Conservation (phyloP, 768 basidiomycete genomes). For the Mycena filopes region DNA sequence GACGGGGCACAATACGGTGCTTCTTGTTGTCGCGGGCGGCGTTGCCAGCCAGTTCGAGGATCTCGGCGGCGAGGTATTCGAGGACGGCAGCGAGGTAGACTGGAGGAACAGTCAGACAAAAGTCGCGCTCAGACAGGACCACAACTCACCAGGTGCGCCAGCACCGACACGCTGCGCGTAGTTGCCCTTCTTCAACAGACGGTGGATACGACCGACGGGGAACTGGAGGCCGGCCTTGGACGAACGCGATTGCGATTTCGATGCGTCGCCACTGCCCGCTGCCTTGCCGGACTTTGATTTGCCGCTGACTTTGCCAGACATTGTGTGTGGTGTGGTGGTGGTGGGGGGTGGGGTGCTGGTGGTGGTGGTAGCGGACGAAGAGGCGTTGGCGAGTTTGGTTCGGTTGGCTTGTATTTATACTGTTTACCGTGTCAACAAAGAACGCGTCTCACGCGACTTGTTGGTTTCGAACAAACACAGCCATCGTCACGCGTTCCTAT, state of each 20-base stretch:
- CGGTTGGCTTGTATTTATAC: conserved; percentile 40
- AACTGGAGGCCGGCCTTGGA: conserved; percentile 76
- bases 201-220: conserved; percentile 87
- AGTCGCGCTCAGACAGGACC: neutral
- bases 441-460: conserved; percentile 54
- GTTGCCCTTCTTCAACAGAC: conserved; percentile 81
- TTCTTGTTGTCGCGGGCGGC: conserved; percentile 81
- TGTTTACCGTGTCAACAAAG: conserved; percentile 39
- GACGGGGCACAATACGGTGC: conserved; percentile 88
- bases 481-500: conserved; percentile 58
- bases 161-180: conserved; percentile 84
- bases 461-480: conserved; percentile 49
- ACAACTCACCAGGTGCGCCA: conserved; percentile 71
- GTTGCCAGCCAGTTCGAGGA: conserved; percentile 86
- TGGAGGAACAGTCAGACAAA: conserved; percentile 32
- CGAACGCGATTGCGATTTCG: conserved; percentile 70
- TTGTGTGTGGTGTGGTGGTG: conserved; percentile 28
- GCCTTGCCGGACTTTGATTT: conserved; percentile 55
- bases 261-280: conserved; percentile 43
- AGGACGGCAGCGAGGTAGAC: conserved; percentile 88
- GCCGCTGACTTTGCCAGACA: conserved; percentile 51
- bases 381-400: conserved; percentile 15
- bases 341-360: conserved; percentile 16
- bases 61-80: conserved; percentile 87
- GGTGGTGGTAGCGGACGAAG: conserved; percentile 29